Evolutionary conservation across 2,329 filamentous ascomycete genomes (phyloP), one percentile per base, ranked within the genome.

Genomic region (Colletotrichum nymphaeae): DNA sequence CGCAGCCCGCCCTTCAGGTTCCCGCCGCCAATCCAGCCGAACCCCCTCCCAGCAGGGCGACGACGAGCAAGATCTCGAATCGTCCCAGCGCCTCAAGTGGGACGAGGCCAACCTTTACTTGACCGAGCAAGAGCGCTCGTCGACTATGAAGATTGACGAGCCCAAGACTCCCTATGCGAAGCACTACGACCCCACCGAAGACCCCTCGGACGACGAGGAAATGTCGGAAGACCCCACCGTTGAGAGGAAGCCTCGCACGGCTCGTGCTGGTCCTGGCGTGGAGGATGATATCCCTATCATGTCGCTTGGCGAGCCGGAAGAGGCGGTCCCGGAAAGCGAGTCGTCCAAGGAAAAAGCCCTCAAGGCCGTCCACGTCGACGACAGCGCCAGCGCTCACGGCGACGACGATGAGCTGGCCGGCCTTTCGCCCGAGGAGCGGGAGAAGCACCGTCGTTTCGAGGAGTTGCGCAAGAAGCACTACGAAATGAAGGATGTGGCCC

Each of bases 81-180:
- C 87, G 70, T 92, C 90, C 72, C 93, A 94, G 75, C 92, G 95
- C 75, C 88, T 99, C 77, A 98, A 98, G 86, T 99, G 97, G 97
- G 97, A 99, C 83, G 97, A 99, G 86, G 97, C 94, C 58, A 99
- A 99, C 81, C 89, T 99, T 37, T 99, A 98, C 84, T 89, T 99
- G 66, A 97, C 97, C 8, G 97, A 99, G 85, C 96, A 98, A 84
- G 95, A 98, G 84, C 95, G 94, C 84, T 95, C 92, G 73, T 93
- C 93, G 75, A 98, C 95, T 72, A 99, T 99, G 97, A 99, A 98
- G 88, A 99, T 99, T 76, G 94, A 95, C 77, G 97, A 99, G 86
- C 97, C 97, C 74, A 99, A 99, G 88, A 99, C 97, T 8, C 97
- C 97, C 5, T 99, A 96, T 82, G 97, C 95, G 46, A 93, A 93